Evolutionary conservation across 176 grass and related monocot genomes (phyloP).

Genomic region (Lolium multiflorum): DNA sequence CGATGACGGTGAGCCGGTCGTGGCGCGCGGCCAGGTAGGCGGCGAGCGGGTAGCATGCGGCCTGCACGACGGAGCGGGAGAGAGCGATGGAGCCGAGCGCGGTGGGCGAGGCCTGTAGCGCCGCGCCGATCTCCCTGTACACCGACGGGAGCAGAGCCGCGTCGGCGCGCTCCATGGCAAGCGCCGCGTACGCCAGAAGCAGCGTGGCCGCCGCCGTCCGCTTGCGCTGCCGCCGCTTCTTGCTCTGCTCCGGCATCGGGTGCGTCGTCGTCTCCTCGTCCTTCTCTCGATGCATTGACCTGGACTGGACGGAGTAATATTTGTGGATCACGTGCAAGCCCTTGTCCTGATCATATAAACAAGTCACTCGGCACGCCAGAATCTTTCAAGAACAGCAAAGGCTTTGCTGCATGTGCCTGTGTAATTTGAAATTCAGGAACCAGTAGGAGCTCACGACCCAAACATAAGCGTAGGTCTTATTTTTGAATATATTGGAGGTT

Average conservation of each 20-base stretch:
- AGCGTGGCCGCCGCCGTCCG: conserved; percentile 48
- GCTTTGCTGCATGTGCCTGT: too few species aligned
- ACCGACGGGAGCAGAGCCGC: conserved; percentile 82
- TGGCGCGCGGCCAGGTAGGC: conserved; percentile 65
- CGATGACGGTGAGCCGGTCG: conserved; percentile 71
- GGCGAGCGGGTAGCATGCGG: conserved; percentile 76
- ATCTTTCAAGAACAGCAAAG: too few species aligned
- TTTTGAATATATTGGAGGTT: too few species aligned
- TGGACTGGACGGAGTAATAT: too few species aligned
- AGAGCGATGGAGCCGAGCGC: conserved; percentile 79
- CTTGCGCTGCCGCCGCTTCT: conserved; percentile 11
- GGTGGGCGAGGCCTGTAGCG: conserved; percentile 62
- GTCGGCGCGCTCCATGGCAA: conserved; percentile 88
- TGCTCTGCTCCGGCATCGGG: conserved; percentile 37
- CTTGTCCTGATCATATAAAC: not conserved
- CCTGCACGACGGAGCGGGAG: conserved; percentile 78
- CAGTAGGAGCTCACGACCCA: too few species aligned
- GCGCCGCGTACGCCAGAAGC: conserved; percentile 68
- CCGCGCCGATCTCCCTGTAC: conserved; percentile 80
- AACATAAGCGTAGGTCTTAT: too few species aligned
- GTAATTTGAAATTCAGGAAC: too few species aligned
- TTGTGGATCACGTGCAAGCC: not conserved
- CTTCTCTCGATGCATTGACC: not conserved
- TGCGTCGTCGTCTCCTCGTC: not conserved
- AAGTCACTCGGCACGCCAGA: too few species aligned